Percentiles rank a stretch among this genome's conserved stretches.
Evolutionary conservation across 192 early-diverging fungal genomes (phyloP).

Genomic region (Mortierella hygrophila): DNA sequence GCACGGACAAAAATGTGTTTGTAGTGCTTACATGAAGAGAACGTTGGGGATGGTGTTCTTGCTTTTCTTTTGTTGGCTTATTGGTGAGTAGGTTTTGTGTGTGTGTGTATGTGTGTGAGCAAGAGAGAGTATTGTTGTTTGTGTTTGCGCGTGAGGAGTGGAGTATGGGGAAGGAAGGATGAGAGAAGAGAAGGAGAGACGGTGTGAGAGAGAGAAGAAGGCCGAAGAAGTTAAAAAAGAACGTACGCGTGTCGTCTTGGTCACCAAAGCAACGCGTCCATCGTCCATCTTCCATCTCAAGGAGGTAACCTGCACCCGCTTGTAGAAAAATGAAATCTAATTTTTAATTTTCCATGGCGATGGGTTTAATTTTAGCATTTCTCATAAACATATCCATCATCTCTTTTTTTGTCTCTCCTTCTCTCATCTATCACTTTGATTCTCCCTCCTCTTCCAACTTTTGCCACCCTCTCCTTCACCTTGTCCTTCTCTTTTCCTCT

Average conservation of each 20-base stretch:
- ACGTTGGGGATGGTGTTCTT: slow-evolving; percentile 3
- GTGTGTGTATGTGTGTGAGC: background rate
- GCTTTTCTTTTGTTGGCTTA: background rate
- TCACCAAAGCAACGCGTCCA: background rate
- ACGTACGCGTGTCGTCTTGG: background rate
- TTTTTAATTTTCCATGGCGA: no score
- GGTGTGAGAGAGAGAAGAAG: background rate
- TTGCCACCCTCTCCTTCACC: background rate
- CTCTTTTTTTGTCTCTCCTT: background rate
- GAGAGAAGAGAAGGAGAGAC: background rate
- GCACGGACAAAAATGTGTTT: background rate
- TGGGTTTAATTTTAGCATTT: no score
- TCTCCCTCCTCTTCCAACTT: background rate
- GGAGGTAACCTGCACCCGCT: background rate
- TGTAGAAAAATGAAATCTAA: no score
- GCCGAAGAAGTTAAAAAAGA: background rate
- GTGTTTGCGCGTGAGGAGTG: background rate
- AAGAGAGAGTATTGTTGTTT: background rate
- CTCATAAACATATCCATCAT: no score
- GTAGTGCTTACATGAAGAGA: background rate
- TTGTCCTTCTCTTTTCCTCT: background rate
- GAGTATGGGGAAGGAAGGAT: background rate
- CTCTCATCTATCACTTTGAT: no score
- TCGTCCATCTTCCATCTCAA: background rate
- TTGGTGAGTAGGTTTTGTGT: background rate